Conservation (phyloP, 805 yeast species). For the Teunomyces panamensis region DNA sequence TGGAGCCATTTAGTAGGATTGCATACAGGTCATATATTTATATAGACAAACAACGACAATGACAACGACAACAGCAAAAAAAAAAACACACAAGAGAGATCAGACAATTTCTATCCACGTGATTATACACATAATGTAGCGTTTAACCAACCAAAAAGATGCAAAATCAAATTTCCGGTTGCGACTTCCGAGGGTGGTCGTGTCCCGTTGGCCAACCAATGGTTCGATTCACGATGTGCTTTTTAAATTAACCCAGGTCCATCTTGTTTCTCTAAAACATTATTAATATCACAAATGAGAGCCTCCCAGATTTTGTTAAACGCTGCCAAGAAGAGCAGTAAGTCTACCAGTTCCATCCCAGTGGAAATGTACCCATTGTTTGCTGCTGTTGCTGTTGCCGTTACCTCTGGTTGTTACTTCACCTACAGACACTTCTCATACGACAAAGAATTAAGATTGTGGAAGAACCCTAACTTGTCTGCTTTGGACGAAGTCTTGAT, state of each 20-base stretch:
- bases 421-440: constrained; percentile 48
- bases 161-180: neutral
- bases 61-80: neutral
- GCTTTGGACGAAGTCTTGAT: constrained; percentile 41
- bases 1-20: too few species aligned
- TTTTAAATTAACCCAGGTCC: neutral
- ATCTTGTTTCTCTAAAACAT: neutral
- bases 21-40: too few species aligned
- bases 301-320: constrained; percentile 39
- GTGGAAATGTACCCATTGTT: constrained; percentile 48
- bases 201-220: constrained; percentile 4
- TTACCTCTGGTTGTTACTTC: constrained; percentile 37
- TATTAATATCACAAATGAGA: constrained; percentile 24
- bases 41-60: neutral
- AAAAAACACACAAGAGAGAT: neutral
- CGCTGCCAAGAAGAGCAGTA: constrained; percentile 34
- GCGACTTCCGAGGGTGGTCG: constrained; percentile 1
- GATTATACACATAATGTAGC: constrained; percentile 2
- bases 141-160: constrained; percentile 11
- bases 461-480: constrained; percentile 45
- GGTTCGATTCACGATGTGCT: constrained; percentile 7
- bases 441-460: constrained; percentile 44
- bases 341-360: constrained; percentile 24
- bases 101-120: constrained; percentile 5
- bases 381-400: constrained; percentile 43